phyloP scores from a whole-genome alignment of 345 rosid genomes.

The Euphorbia peplus region DNA sequence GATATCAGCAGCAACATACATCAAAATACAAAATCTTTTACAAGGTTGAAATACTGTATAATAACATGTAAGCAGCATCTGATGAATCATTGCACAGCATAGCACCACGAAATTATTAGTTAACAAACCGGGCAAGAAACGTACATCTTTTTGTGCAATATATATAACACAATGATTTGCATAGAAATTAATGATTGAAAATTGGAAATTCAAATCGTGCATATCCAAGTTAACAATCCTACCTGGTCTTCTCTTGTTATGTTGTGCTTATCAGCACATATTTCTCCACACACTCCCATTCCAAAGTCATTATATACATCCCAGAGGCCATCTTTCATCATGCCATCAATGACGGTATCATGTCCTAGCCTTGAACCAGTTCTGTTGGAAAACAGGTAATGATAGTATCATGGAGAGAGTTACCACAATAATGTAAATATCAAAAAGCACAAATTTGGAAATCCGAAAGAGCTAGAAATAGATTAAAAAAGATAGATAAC shows the following conservation, averaged over 20 bases:
- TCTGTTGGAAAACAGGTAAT: slow-evolving; percentile 16
- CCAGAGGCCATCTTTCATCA: slow-evolving; percentile 34
- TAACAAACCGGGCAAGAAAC: neutral
- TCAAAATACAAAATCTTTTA: neutral
- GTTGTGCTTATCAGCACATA: slow-evolving; percentile 24
- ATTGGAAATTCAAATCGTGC: neutral
- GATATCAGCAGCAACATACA: neutral
- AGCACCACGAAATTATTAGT: slow-evolving; percentile 5
- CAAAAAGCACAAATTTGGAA: neutral
- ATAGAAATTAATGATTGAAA: neutral
- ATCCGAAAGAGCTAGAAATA: neutral
- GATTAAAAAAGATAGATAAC: neutral
- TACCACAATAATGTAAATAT: neutral
- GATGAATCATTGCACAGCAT: slow-evolving; percentile 4
- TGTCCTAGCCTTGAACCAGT: slow-evolving; percentile 31
- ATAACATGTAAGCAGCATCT: neutral
- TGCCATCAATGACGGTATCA: slow-evolving; percentile 30
- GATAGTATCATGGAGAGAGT: neutral
- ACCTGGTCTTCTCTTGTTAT: slow-evolving; percentile 32
- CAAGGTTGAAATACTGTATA: neutral
- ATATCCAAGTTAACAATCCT: neutral
- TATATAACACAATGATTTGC: neutral
- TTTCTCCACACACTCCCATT: slow-evolving; percentile 37
- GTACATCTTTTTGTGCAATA: no score
- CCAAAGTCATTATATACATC: slow-evolving; percentile 35